A percentile compares a stretch with the other conserved stretches of the same genome.
phyloP scores from a whole-genome alignment of 257 asterid genomes.

The Rehmannia glutinosa region DNA sequence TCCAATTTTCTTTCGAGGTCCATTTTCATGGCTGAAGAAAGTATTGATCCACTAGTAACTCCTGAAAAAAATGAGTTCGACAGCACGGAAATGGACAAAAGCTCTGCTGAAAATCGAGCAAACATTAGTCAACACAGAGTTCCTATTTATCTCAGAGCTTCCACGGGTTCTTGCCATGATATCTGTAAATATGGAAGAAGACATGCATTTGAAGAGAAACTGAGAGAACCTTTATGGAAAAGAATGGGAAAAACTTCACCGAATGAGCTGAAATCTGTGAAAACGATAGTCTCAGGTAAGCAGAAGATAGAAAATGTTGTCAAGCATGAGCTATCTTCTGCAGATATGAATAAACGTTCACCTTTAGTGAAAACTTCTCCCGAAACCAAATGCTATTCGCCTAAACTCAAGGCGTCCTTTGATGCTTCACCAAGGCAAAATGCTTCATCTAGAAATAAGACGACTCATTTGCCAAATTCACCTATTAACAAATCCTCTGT shows the following conservation, averaged over 20 bases:
- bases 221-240: conserved; percentile 29
- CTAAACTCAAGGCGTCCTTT: conserved; percentile 10
- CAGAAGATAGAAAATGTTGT: conserved; percentile 22
- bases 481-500: conserved; percentile 15
- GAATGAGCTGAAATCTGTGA: conserved; percentile 21
- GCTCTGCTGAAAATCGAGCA: conserved; percentile 14
- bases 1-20: conserved; percentile 10
- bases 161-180: conserved; percentile 93
- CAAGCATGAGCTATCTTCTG: neutral
- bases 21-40: conserved; percentile 46
- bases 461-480: conserved; percentile 15
- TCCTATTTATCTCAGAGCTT: conserved; percentile 74
- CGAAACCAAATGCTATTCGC: conserved; percentile 15
- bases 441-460: conserved; percentile 12
- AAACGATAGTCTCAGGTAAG: conserved; percentile 19
- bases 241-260: conserved; percentile 19
- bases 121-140: conserved; percentile 20
- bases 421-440: conserved; percentile 7
- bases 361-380: conserved; percentile 2
- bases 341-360: conserved; percentile 3
- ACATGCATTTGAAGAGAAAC: conserved; percentile 30
- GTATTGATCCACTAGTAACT: conserved; percentile 14
- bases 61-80: conserved; percentile 25
- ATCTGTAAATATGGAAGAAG: conserved; percentile 72
- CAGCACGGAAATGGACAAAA: conserved; percentile 15